phyloP scores from a whole-genome alignment of 2,329 filamentous ascomycete species.

The Pyrenochaeta sp. region DNA sequence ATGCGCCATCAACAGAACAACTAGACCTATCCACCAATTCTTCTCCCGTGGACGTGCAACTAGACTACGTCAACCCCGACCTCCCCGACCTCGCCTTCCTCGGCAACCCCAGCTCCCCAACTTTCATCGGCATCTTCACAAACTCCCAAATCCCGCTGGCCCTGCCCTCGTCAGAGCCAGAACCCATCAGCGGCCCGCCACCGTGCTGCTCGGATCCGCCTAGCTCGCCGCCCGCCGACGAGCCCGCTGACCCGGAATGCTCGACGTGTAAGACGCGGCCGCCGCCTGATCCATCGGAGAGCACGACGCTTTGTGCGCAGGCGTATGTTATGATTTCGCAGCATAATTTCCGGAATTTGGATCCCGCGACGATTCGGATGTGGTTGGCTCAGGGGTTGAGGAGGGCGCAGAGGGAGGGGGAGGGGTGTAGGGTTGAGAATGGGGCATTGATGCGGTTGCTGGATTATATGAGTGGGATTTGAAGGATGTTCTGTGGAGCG shows the following conservation, averaged over 20 bases:
- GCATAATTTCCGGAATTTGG: slow-evolving; percentile 44
- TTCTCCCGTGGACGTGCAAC: slow-evolving; percentile 8
- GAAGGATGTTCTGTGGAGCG: no score
- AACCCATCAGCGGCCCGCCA: slow-evolving; percentile 21
- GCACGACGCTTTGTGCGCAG: slow-evolving; percentile 44
- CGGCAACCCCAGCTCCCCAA: slow-evolving; percentile 6
- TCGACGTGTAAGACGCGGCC: slow-evolving; percentile 35
- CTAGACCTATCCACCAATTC: no score
- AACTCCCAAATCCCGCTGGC: slow-evolving; percentile 7
- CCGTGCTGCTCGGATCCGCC: slow-evolving; percentile 32
- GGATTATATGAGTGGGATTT: slow-evolving; percentile 45
- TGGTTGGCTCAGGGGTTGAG: slow-evolving; percentile 43
- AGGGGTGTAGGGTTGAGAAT: slow-evolving; percentile 48
- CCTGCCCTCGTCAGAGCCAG: not conserved
- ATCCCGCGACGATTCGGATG: slow-evolving; percentile 37
- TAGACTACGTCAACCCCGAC: slow-evolving; percentile 12
- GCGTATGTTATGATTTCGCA: slow-evolving; percentile 44
- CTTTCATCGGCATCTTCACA: slow-evolving; percentile 5
- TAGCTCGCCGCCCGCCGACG: slow-evolving; percentile 1
- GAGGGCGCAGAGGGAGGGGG: slow-evolving; percentile 33
- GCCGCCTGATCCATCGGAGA: slow-evolving; percentile 34
- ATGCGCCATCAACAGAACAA: no score
- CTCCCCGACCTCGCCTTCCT: slow-evolving; percentile 19
- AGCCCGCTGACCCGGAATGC: slow-evolving; percentile 31
- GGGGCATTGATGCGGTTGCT: slow-evolving; percentile 40